Evolutionary conservation across 2,329 filamentous ascomycete genomes (phyloP), one percentile per base, ranked within the genome.

Genomic region (Nannizzia gypsea): DNA sequence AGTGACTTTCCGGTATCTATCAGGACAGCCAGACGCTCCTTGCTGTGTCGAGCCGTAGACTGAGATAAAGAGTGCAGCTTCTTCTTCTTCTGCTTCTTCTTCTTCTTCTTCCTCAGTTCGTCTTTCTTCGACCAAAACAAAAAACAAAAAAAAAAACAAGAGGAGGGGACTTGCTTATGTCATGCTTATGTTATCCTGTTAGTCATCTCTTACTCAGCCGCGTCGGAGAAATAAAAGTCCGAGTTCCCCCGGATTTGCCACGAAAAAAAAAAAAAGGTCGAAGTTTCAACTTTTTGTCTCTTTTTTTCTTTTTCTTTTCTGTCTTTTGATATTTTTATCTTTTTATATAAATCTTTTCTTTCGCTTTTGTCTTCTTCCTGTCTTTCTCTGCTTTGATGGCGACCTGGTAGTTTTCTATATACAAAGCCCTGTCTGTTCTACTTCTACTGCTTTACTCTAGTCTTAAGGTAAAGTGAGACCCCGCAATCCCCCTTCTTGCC

Each of bases 191-290:
- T 40, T 15, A 40, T 17, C 3, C 4, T 3, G 3, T 24, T 57
- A 54, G 57, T 60, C 42, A 61, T 17, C 50, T 46, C 46, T 60
- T 3, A 22, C 36, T 46, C 8, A 36, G 28, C 17, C 11, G 22
- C 3, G 0, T 2, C 58, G 50, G 28, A 22, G 6, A 24, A 58
- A 60, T 5, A 58, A 44, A 40, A 1, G 1, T 31, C 3, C 38
- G n/a, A 1, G 8, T 57, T 58, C 61, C 59, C 31, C 61, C 61
- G 50, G 58, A 62, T 62, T 56, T 60, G 55, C 60, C 58, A 50
- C 17, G 44, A 13, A 50, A 20, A 22, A 50, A 36, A 36, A 36
- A 36, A 3, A 11, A 11, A 8, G 9, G 31, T 11, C 9, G 31
- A 36, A 36, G 31, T 36, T 36, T 36, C 31, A 36, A 36, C 31